Conservation (phyloP, 352 stramenopile species). For the Phytophthora hybrid region DNA sequence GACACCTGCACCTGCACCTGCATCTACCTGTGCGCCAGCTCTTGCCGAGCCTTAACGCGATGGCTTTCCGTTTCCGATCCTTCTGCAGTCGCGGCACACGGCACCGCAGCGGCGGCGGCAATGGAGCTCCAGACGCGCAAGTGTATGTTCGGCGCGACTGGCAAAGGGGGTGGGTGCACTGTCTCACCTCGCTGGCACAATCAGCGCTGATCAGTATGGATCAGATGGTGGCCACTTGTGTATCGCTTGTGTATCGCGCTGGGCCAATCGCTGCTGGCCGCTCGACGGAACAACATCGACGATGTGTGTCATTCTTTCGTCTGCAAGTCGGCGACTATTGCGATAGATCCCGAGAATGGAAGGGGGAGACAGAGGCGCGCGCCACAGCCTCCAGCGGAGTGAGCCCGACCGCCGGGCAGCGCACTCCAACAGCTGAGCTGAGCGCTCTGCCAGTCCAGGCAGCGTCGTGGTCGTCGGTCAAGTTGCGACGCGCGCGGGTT, state of each 20-base stretch:
- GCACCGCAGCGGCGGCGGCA: background rate
- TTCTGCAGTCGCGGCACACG: background rate
- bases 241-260: background rate
- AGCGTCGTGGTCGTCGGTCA: background rate
- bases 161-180: constrained; percentile 2
- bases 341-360: background rate
- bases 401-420: too few species aligned
- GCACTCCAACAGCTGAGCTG: too few species aligned
- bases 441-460: too few species aligned
- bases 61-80: background rate
- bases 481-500: constrained; percentile 9
- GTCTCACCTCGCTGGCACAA: constrained; percentile 18
- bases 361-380: constrained; percentile 1
- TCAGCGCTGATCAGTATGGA: constrained; percentile 18
- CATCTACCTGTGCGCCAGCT: background rate
- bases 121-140: background rate
- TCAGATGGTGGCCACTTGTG: constrained; percentile 17
- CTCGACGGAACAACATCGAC: background rate
- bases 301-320: constrained; percentile 2
- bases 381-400: background rate
- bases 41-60: background rate
- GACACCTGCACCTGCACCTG: background rate
- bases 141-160: constrained; percentile 8
- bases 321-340: constrained; percentile 14
- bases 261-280: background rate